phyloP scores from a whole-genome alignment of 768 basidiomycete genomes.

The Pisolithus sp. region DNA sequence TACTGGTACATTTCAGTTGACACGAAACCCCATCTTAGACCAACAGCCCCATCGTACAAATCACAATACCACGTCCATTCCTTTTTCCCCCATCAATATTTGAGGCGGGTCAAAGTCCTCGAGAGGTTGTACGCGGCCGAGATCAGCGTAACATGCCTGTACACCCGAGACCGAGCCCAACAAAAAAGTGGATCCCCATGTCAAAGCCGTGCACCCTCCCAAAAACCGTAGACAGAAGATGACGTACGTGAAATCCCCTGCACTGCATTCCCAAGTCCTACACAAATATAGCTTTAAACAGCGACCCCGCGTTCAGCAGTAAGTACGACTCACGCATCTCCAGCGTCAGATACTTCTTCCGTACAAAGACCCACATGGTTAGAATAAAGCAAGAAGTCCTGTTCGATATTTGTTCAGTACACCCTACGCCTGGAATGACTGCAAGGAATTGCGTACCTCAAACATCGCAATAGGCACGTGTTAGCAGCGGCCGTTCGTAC shows the following conservation, averaged over 20 bases:
- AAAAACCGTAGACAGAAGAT: constrained; percentile 1
- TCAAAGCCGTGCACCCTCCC: background rate
- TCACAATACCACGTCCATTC: no score
- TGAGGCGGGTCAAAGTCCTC: constrained; percentile 37
- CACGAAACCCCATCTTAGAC: no score
- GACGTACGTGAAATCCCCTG: constrained; percentile 85
- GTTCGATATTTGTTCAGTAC: constrained; percentile 1
- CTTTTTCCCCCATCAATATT: background rate
- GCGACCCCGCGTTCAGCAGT: background rate
- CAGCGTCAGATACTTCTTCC: constrained; percentile 80
- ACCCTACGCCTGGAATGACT: background rate
- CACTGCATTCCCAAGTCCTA: constrained; percentile 80
- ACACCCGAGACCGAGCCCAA: background rate
- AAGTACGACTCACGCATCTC: constrained; percentile 59
- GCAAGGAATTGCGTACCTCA: constrained; percentile 48
- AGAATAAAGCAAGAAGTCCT: constrained; percentile 76
- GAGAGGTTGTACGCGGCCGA: constrained; percentile 82
- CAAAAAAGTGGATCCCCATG: background rate
- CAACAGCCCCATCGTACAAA: no score
- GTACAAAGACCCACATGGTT: constrained; percentile 87
- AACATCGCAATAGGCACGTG: constrained; percentile 80
- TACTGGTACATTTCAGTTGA: no score
- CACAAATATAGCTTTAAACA: background rate
- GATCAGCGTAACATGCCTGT: constrained; percentile 76
- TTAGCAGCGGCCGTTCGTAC: constrained; percentile 60